A percentile compares a stretch with the other conserved stretches of the same genome.
phyloP scores from a whole-genome alignment of 345 rosid genomes.

The Theobroma cacao region DNA sequence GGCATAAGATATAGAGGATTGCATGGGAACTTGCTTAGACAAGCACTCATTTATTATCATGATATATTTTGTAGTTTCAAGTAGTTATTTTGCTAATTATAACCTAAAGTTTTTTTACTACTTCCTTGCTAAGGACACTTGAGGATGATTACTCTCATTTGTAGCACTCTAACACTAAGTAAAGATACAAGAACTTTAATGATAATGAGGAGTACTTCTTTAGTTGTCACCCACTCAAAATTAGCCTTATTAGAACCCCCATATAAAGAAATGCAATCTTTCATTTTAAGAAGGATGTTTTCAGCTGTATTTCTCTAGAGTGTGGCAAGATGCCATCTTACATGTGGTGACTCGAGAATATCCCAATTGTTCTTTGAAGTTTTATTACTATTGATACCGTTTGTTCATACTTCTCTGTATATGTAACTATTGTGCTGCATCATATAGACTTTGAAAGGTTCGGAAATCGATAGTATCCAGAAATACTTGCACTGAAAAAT shows the following conservation, averaged over 20 bases:
- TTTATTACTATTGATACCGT: not conserved
- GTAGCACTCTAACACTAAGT: not conserved
- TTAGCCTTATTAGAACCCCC: not conserved
- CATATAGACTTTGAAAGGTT: not conserved
- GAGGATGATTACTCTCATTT: not conserved
- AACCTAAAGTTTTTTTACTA: not conserved
- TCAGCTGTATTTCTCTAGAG: not conserved
- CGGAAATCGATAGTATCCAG: not conserved
- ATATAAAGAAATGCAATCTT: not conserved
- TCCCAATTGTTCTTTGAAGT: not conserved
- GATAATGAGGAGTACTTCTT: not conserved
- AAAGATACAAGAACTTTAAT: not conserved
- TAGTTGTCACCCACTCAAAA: not conserved
- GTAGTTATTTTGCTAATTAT: not conserved
- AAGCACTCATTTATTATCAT: not conserved
- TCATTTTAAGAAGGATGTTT: not conserved
- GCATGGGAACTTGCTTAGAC: not conserved
- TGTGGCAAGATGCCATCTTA: not conserved
- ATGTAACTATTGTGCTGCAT: not conserved
- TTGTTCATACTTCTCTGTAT: not conserved
- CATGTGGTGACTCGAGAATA: not conserved
- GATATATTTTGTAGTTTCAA: not conserved
- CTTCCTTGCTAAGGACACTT: not conserved
- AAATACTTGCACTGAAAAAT: not conserved
- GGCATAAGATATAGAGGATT: not conserved